Base-by-base conservation (phyloP, 1,284 basidiomycete species). In the Ustilago lituana region DNA sequence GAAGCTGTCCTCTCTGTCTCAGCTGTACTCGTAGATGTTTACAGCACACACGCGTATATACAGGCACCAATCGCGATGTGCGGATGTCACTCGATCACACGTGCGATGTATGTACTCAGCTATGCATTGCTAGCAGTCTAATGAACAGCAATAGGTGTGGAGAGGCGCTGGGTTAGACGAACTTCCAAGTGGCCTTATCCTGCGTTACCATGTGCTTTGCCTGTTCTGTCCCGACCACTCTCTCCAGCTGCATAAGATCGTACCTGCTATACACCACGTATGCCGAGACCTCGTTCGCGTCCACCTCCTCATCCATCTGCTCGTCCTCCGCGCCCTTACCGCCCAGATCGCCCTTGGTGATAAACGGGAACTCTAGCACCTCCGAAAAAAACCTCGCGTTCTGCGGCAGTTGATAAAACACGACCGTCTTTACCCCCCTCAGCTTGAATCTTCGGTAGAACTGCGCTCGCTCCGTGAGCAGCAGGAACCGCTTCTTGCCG, bases 391-490 rank as follows among this genome's bases (percentile, higher is more conserved):
- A 98, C 67, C 90, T 88, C 0, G 92, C 87, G 82, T 98, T 93
- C 51, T 92, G 89, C 0, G 96, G 95, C 22, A 91, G 89, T 0
- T 88, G 89, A 80, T 98, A 99, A 84, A 97, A 98, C 24, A 98
- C 85, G 55, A 98, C 81, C 64, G 96, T 97, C 57, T 90, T 89
- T 49, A 94, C 91, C 8, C 95, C 96, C 71, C 94, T 54, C 44
- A 58, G 51, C 44, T 59, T 47, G 44, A 69, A 90, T 88, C 94
- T 87, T 63, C 92, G 88, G 86, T 94, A 98, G 82, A 98, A 99
- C 83, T 98, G 94, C 85, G 98, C 97, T 19, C 96, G 88, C 82
- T 99, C 96, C 61, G 92, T 97, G 73, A 98, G 86, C 64, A 98
- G 85, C 20, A 99, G 83, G 85, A 98, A 92, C 0, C 89, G 85